phyloP scores from a whole-genome alignment of 345 rosid genomes.

The Carallia brachiata region DNA sequence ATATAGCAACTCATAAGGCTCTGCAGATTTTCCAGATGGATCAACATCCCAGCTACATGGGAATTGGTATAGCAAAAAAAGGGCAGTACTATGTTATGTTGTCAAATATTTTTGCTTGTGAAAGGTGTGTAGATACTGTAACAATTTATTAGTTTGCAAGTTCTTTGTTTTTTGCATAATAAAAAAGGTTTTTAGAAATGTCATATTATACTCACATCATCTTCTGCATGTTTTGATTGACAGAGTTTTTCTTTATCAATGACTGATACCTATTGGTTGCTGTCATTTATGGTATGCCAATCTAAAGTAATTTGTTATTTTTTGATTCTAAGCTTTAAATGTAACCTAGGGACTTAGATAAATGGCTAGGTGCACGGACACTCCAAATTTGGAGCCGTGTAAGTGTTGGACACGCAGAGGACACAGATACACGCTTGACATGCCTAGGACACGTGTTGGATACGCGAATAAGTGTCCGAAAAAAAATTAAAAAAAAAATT shows the following conservation, averaged over 20 bases:
- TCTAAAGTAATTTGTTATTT: conserved; percentile 16
- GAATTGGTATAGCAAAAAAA: conserved; percentile 97
- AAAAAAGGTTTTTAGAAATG: conserved; percentile 70
- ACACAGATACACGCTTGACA: too few species aligned
- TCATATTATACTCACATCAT: conserved; percentile 14
- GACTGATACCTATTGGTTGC: conserved; percentile 87
- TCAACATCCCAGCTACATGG: conserved; percentile 99
- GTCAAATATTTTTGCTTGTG: conserved; percentile 10
- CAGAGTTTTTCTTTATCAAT: conserved; percentile 45
- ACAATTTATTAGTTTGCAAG: conserved; percentile 48
- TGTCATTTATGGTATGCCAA: conserved; percentile 70
- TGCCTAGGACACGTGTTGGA: too few species aligned
- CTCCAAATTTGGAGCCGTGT: too few species aligned
- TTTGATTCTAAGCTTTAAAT: conserved; percentile 10
- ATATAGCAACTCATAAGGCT: conserved; percentile 87
- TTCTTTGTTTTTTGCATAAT: conserved; percentile 95
- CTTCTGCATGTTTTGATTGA: conserved; percentile 28
- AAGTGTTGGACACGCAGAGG: too few species aligned
- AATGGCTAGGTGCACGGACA: neutral
- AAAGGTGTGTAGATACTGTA: conserved; percentile 14
- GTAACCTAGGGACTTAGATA: conserved; percentile 17
- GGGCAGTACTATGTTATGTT: conserved; percentile 46
- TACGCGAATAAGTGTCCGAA: too few species aligned
- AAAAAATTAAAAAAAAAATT: too few species aligned
- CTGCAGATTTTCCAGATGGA: conserved; percentile 89